A percentile compares a stretch with the other conserved stretches of the same genome.
phyloP scores from a whole-genome alignment of 1,284 basidiomycete genomes.

The Baeospora myosura region DNA sequence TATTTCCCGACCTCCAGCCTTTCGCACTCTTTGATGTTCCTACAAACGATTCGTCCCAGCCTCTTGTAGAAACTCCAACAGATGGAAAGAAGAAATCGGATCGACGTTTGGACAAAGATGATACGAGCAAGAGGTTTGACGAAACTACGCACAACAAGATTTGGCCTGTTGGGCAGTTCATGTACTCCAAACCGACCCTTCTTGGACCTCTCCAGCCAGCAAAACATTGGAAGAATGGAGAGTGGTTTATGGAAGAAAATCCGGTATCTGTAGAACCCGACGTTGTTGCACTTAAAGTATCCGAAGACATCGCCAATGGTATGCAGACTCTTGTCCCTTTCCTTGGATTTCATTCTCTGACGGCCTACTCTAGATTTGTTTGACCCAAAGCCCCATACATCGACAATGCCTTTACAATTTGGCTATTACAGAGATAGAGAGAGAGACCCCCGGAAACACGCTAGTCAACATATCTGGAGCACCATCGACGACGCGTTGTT shows the following conservation, averaged over 20 bases:
- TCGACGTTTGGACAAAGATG: conserved; percentile 56
- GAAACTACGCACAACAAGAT: conserved; percentile 63
- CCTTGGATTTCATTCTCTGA: conserved; percentile 26
- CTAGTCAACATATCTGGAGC: conserved; percentile 67
- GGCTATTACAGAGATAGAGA: too few relatives aligned
- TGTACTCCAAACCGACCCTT: conserved; percentile 61
- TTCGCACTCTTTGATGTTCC: too few relatives aligned
- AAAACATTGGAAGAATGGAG: conserved; percentile 53
- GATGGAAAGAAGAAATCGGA: conserved; percentile 50
- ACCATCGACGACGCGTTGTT: conserved; percentile 72
- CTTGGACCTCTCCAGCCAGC: conserved; percentile 63
- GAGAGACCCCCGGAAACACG: conserved; percentile 34
- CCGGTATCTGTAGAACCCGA: conserved; percentile 29
- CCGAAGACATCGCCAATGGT: conserved; percentile 33
- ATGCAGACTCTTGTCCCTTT: not conserved
- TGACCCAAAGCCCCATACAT: conserved; percentile 30
- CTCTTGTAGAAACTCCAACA: conserved; percentile 18
- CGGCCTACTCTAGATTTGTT: conserved; percentile 39
- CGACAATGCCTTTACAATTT: conserved; percentile 14
- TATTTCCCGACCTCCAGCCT: conserved; percentile 60
- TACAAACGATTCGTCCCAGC: too few relatives aligned
- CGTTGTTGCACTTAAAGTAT: not conserved
- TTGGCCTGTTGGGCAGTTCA: conserved; percentile 58
- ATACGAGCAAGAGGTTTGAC: conserved; percentile 61
- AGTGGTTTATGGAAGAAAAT: conserved; percentile 59